Conservation (phyloP, 352 stramenopile genomes). For the Globisporangium emineosum region DNA sequence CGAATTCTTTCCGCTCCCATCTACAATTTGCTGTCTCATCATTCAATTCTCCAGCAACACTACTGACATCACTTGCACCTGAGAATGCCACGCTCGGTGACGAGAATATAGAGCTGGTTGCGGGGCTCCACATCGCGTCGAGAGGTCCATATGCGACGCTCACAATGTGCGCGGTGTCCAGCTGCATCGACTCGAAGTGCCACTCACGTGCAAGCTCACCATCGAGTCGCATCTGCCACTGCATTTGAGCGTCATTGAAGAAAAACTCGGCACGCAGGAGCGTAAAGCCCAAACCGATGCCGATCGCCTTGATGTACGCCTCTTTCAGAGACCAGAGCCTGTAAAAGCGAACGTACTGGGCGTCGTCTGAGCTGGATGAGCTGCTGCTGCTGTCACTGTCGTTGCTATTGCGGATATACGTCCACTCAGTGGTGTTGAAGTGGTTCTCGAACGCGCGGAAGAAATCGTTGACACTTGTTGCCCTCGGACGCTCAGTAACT, state of each 20-base stretch:
- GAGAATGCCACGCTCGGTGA: neutral
- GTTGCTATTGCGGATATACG: slow-evolving; percentile 33
- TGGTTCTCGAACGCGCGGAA: slow-evolving; percentile 57
- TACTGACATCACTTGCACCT: neutral
- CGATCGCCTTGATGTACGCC: slow-evolving; percentile 71
- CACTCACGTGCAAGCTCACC: slow-evolving; percentile 35
- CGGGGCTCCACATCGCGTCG: slow-evolving; percentile 35
- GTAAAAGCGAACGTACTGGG: slow-evolving; percentile 42
- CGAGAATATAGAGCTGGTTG: slow-evolving; percentile 45
- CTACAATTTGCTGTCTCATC: neutral
- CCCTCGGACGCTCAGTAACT: slow-evolving; percentile 42
- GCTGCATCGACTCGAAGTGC: slow-evolving; percentile 34
- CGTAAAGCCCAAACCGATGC: slow-evolving; percentile 61
- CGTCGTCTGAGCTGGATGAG: neutral
- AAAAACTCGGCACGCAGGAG: slow-evolving; percentile 56
- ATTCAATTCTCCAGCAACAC: neutral
- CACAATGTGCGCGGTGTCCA: slow-evolving; percentile 38
- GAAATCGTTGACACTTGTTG: slow-evolving; percentile 31
- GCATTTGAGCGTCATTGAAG: slow-evolving; percentile 11
- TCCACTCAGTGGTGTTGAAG: slow-evolving; percentile 63
- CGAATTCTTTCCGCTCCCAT: slow-evolving; percentile 15
- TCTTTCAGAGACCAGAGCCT: slow-evolving; percentile 78
- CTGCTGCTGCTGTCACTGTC: neutral
- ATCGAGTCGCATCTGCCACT: slow-evolving; percentile 43
- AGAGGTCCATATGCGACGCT: slow-evolving; percentile 47